Evolutionary conservation across 257 asterid species (phyloP).

Genomic region (Nicotiana sylvestris): DNA sequence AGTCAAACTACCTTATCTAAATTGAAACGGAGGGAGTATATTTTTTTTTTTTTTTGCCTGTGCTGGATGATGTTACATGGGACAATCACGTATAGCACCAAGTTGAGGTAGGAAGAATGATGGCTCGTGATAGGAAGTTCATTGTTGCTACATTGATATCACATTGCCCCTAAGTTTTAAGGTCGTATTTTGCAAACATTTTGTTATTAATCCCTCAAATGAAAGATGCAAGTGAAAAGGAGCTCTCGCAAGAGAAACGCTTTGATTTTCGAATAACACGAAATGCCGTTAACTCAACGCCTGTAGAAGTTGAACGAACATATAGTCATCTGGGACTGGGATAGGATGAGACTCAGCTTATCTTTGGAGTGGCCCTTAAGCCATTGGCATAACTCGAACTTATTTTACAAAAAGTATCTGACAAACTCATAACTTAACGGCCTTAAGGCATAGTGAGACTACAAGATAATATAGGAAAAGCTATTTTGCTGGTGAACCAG

Average conservation of each 20-base stretch:
- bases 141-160: not conserved
- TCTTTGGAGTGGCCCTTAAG: not conserved
- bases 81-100: constrained; percentile 27
- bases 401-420: not conserved
- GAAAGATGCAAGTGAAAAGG: not conserved
- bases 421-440: not conserved
- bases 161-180: not conserved
- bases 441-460: not conserved
- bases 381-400: not conserved
- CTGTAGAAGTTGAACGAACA: not conserved
- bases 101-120: constrained; percentile 28
- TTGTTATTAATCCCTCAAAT: not conserved
- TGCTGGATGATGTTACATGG: constrained; percentile 39
- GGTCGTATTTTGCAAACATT: not conserved
- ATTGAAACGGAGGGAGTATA: too few relatives aligned
- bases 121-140: constrained; percentile 20
- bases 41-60: constrained; percentile 6
- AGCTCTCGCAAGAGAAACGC: not conserved
- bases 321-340: not conserved
- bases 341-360: not conserved
- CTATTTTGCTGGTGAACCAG: too few relatives aligned
- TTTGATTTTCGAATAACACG: not conserved
- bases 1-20: too few relatives aligned
- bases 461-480: too few relatives aligned
- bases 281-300: not conserved